Conservation (phyloP, 2,329 filamentous ascomycete species). For the Dryadomyces sulphureus region DNA sequence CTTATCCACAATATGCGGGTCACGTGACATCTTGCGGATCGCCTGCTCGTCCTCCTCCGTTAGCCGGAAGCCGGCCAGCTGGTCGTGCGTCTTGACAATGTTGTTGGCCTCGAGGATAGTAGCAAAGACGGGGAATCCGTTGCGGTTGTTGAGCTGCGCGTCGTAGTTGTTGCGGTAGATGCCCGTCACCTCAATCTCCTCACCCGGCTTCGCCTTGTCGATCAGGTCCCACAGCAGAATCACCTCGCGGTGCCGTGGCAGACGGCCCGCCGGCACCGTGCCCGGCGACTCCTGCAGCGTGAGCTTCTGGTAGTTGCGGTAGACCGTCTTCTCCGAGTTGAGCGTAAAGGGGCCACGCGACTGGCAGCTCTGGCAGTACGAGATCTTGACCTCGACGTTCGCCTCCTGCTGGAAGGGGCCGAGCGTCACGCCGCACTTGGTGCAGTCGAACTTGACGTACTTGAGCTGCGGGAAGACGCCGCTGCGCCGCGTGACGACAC, state of each 20-base stretch:
- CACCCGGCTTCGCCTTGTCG: constrained; percentile 88
- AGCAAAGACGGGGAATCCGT: constrained; percentile 95
- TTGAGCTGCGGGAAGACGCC: constrained; percentile 97
- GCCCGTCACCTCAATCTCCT: constrained; percentile 93
- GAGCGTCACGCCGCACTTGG: constrained; percentile 79
- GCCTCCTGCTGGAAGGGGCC: constrained; percentile 97
- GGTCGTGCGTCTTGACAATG: constrained; percentile 90
- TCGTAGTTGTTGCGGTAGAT: constrained; percentile 98
- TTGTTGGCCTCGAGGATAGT: constrained; percentile 97
- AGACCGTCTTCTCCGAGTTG: constrained; percentile 95
- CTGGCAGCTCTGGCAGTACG: constrained; percentile 93
- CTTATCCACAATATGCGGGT: constrained; percentile 85
- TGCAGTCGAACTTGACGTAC: constrained; percentile 96
- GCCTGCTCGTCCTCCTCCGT: constrained; percentile 89
- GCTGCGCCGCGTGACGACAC: constrained; percentile 84
- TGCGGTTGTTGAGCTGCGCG: constrained; percentile 93
- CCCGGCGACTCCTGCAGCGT: constrained; percentile 95
- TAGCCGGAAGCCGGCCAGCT: constrained; percentile 88
- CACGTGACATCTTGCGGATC: constrained; percentile 75
- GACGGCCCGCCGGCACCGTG: constrained; percentile 86
- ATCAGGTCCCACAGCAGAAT: constrained; percentile 95
- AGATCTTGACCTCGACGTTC: constrained; percentile 89
- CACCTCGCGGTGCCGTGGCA: constrained; percentile 86
- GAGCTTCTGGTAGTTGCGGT: constrained; percentile 96
- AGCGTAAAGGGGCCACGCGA: constrained; percentile 87